A percentile compares a stretch with the other conserved stretches of the same genome.
These are phyloP conservation scores for Rhododendron molle DNA, from an alignment of 148 eudicot species.

Conservation along the genomic window DNA sequence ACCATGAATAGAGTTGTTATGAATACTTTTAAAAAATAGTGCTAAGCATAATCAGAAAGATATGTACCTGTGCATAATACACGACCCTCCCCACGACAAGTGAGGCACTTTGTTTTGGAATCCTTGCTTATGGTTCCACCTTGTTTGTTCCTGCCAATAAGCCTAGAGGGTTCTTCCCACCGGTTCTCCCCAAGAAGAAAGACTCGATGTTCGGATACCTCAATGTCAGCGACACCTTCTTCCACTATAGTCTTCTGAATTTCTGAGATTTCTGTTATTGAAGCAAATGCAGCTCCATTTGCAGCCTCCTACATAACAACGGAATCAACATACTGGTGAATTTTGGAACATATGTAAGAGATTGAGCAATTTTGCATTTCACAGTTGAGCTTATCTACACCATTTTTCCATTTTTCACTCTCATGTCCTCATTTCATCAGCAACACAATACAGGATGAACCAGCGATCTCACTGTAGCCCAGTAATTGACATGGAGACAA, in stretches of 20 bases:
- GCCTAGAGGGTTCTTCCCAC: slow-evolving; percentile 96
- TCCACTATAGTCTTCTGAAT: slow-evolving; percentile 37
- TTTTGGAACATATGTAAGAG: neutral
- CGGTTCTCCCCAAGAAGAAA: slow-evolving; percentile 95
- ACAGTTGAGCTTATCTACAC: neutral
- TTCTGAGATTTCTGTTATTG: slow-evolving; percentile 35
- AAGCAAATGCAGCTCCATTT: slow-evolving; percentile 54
- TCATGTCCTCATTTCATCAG: neutral
- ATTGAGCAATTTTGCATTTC: neutral
- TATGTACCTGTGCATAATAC: slow-evolving; percentile 71
- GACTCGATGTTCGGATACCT: slow-evolving; percentile 43
- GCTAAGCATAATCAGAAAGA: slow-evolving; percentile 5
- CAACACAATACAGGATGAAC: neutral
- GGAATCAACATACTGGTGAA: neutral
- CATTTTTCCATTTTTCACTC: neutral
- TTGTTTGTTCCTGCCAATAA: slow-evolving; percentile 34
- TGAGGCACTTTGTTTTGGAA: slow-evolving; percentile 43
- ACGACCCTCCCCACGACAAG: slow-evolving; percentile 87
- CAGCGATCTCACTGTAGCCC: neutral
- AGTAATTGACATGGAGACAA: neutral
- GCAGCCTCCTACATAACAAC: slow-evolving; percentile 31
- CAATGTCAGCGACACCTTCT: slow-evolving; percentile 22
- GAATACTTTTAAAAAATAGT: too few species aligned
- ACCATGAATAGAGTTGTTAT: neutral
- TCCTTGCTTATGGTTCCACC: slow-evolving; percentile 20